A percentile compares a stretch with the other conserved stretches of the same genome.
Evolutionary conservation across 139 green algal genomes (phyloP).

Genomic region (Tetradesmus lagerheimii): DNA sequence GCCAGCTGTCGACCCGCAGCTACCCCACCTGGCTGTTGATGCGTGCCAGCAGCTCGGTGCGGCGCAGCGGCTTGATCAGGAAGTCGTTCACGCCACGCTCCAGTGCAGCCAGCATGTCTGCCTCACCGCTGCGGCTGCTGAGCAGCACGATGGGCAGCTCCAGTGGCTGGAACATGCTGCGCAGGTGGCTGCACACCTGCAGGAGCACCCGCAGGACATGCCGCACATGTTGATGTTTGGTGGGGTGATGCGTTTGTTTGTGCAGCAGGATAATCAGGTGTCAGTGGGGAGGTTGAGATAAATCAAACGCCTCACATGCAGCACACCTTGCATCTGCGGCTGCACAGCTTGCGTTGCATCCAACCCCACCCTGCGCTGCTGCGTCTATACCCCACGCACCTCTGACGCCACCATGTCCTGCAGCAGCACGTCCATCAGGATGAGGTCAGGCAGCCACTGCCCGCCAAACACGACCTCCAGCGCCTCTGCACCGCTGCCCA

Average conservation of each 20-base stretch:
- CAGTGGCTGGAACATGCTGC: not conserved
- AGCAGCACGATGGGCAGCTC: conserved; percentile 33
- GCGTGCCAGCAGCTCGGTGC: not conserved
- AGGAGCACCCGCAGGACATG: not conserved
- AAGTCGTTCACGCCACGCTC: conserved; percentile 29
- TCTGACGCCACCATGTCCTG: conserved; percentile 15
- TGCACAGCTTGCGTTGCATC: too few species aligned
- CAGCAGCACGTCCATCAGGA: conserved; percentile 28
- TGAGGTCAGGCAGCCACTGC: conserved; percentile 20
- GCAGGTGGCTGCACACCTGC: not conserved
- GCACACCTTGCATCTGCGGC: not conserved
- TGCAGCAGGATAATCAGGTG: too few species aligned
- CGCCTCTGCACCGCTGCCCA: not conserved
- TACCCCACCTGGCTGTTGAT: conserved; percentile 29
- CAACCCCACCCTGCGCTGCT: not conserved
- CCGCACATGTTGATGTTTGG: not conserved
- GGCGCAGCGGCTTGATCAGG: conserved; percentile 24
- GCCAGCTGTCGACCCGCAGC: not conserved
- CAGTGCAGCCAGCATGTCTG: conserved; percentile 18
- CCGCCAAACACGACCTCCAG: not conserved
- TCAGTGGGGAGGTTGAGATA: too few species aligned
- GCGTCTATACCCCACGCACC: not conserved
- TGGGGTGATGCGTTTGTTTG: too few species aligned
- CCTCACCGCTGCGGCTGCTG: conserved; percentile 24
- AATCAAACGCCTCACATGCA: too few species aligned